These are phyloP conservation scores for Amphibolis antarctica DNA, from an alignment of 106 monocot genomes.

Conservation along the genomic window DNA sequence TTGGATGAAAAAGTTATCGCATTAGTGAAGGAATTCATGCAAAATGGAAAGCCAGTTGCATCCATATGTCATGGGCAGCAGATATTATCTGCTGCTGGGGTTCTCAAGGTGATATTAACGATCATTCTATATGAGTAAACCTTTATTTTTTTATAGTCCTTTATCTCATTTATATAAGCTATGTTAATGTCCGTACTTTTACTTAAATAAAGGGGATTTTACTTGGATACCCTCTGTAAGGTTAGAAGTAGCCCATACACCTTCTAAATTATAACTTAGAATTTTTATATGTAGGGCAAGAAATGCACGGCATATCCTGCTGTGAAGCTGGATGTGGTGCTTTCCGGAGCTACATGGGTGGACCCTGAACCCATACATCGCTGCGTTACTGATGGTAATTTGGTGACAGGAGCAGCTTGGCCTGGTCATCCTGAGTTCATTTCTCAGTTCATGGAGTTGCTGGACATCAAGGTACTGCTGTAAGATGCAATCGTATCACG, in stretches of 20 bases:
- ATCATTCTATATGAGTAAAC: too few species aligned
- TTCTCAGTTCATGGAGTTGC: conserved; percentile 74
- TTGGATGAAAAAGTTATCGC: conserved; percentile 59
- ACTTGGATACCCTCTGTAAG: too few species aligned
- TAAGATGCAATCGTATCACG: neutral
- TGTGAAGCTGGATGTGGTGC: conserved; percentile 82
- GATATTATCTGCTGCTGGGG: conserved; percentile 85
- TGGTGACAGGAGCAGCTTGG: conserved; percentile 94
- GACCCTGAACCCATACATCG: conserved; percentile 76
- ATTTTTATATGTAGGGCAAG: conserved; percentile 40
- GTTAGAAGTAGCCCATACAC: too few species aligned
- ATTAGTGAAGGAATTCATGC: conserved; percentile 74
- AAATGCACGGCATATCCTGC: conserved; percentile 93
- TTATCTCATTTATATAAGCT: too few species aligned
- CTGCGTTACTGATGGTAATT: conserved; percentile 80
- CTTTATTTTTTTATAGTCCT: neutral
- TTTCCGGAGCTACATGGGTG: conserved; percentile 71
- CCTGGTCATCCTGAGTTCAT: conserved; percentile 89
- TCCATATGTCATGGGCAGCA: conserved; percentile 99
- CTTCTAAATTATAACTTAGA: too few species aligned
- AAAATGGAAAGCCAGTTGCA: conserved; percentile 57
- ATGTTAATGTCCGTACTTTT: neutral
- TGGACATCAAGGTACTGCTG: conserved; percentile 66
- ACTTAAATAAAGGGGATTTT: neutral
- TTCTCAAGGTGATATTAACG: conserved; percentile 55